A percentile compares a stretch with the other conserved stretches of the same genome.
Conservation (phyloP, 1,139 yeast genomes). For the Maudiozyma humilis region DNA sequence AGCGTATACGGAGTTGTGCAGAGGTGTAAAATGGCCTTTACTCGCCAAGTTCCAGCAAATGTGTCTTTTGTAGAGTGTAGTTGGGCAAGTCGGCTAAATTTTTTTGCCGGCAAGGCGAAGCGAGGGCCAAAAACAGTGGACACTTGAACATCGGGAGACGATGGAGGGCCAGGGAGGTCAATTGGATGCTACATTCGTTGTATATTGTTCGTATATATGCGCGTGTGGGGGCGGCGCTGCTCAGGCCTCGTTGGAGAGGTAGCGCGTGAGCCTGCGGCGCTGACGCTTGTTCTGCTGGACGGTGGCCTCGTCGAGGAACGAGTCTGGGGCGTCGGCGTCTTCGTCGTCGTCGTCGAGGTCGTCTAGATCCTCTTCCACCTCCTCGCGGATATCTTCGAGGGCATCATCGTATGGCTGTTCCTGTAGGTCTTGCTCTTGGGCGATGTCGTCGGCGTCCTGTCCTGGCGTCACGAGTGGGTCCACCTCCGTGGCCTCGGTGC, state of each 20-base stretch:
- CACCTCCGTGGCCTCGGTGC: not conserved
- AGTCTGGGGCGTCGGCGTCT: not conserved
- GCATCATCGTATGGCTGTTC: not conserved
- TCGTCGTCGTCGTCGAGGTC: slow-evolving; percentile 8
- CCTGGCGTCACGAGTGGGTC: not conserved
- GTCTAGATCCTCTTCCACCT: not conserved
- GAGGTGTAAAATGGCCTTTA: no score
- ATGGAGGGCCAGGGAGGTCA: no score
- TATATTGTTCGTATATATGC: not conserved
- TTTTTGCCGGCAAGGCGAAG: no score
- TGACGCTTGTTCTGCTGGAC: slow-evolving; percentile 6
- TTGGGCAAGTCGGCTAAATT: no score
- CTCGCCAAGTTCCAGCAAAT: no score
- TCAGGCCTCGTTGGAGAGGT: slow-evolving; percentile 3
- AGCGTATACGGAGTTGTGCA: no score
- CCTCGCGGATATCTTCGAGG: not conserved
- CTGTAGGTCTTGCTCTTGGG: not conserved
- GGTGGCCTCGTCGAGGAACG: slow-evolving; percentile 2
- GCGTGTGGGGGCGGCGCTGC: not conserved
- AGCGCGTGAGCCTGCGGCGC: slow-evolving; percentile 6
- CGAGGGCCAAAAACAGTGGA: no score
- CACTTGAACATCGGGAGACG: no score
- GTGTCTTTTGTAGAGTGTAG: no score
- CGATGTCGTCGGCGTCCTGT: not conserved
- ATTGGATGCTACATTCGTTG: not conserved